A percentile compares a stretch with the other conserved stretches of the same genome.
These are phyloP conservation scores for Aureobasidium namibiae DNA, from an alignment of 2,329 filamentous ascomycete genomes.

Conservation along the genomic window DNA sequence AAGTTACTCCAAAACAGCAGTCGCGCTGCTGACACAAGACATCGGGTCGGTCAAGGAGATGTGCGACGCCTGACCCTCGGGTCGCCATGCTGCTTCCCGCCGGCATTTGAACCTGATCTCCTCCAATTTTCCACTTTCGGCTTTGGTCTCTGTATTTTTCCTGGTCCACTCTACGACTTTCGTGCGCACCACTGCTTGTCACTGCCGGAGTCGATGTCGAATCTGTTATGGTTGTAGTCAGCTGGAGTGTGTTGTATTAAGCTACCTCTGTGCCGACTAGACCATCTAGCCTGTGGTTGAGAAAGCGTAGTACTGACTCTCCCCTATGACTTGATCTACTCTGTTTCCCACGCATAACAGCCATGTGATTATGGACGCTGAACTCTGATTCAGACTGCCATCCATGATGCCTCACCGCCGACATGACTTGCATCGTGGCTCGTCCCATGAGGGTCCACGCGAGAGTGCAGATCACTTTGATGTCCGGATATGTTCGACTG, in stretches of 20 bases:
- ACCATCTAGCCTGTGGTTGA: not conserved
- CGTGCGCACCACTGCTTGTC: not conserved
- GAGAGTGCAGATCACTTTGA: not conserved
- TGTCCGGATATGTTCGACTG: not conserved
- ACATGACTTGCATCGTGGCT: not conserved
- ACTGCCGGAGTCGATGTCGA: not conserved
- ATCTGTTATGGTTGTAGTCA: not conserved
- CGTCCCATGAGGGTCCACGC: not conserved
- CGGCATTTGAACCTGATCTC: not conserved
- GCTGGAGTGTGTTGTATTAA: not conserved
- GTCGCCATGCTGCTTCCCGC: not conserved
- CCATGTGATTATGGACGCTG: not conserved
- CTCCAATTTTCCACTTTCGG: not conserved
- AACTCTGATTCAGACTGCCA: not conserved
- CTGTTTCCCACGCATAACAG: not conserved
- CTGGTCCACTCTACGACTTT: not conserved
- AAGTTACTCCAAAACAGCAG: conserved; percentile 1
- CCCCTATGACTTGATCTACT: not conserved
- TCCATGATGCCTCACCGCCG: not conserved
- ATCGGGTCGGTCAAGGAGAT: not conserved
- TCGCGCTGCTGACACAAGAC: conserved; percentile 5
- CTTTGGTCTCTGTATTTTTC: not conserved
- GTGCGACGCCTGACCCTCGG: not conserved
- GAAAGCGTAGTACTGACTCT: not conserved
- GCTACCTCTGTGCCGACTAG: not conserved